These are phyloP conservation scores for Calonectria fujianensis DNA, from an alignment of 2,329 filamentous ascomycete species.

Conservation along the genomic window DNA sequence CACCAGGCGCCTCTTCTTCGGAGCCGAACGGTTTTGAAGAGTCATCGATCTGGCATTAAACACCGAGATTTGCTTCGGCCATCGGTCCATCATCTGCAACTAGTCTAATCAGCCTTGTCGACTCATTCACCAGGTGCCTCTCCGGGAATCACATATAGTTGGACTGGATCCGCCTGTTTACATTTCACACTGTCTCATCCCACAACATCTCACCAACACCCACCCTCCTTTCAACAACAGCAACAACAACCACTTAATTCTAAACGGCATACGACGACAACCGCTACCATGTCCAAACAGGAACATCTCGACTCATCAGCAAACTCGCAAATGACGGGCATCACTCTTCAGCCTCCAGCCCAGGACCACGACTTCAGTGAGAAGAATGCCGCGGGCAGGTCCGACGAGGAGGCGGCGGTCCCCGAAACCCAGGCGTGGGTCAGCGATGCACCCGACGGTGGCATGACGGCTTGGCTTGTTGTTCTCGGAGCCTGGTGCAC, in stretches of 20 bases:
- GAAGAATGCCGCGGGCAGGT: constrained; percentile 2
- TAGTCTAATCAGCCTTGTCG: neutral
- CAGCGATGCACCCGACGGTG: constrained; percentile 50
- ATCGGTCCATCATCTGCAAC: neutral
- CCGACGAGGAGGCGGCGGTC: constrained; percentile 34
- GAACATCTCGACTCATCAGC: constrained; percentile 40
- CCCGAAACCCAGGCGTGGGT: neutral
- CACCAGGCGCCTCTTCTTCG: neutral
- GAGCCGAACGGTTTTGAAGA: constrained; percentile 12
- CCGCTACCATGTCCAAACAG: constrained; percentile 29
- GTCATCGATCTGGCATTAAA: neutral
- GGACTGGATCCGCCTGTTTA: neutral
- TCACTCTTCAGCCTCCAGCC: constrained; percentile 34
- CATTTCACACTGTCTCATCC: neutral
- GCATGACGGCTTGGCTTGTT: constrained; percentile 59
- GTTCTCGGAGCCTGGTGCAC: constrained; percentile 63
- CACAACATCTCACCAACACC: neutral
- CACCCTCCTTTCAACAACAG: neutral
- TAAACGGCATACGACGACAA: neutral
- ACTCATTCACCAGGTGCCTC: neutral
- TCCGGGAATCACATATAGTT: constrained; percentile 15
- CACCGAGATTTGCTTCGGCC: constrained; percentile 28
- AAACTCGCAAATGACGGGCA: constrained; percentile 42
- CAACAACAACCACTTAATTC: neutral
- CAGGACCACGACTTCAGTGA: constrained; percentile 33